Evolutionary conservation across 116 monocot genomes (phyloP).

Genomic region (Trichopus zeylanicus): DNA sequence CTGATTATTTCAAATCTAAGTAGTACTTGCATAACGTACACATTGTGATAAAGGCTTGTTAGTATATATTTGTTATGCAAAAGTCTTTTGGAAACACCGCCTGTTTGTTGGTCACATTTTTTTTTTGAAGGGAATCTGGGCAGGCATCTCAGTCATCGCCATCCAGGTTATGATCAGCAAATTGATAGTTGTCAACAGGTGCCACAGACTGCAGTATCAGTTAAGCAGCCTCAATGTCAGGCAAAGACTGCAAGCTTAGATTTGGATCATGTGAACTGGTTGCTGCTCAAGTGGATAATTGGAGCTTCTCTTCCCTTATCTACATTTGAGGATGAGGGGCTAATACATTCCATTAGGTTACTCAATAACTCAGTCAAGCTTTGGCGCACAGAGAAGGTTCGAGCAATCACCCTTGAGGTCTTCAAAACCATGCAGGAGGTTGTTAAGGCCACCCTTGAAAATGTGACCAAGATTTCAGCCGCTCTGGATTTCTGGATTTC

Average conservation of each 20-base stretch:
- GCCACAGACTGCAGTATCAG: constrained; percentile 5
- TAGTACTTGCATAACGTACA: too few relatives aligned
- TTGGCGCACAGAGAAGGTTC: constrained; percentile 62
- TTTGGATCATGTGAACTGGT: constrained; percentile 64
- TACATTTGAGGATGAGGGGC: constrained; percentile 29
- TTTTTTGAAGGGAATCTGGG: too few relatives aligned
- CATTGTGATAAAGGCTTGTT: too few relatives aligned
- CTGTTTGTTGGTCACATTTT: too few relatives aligned
- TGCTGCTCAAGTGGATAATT: constrained; percentile 63
- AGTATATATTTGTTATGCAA: too few relatives aligned
- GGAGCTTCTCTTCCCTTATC: constrained; percentile 42
- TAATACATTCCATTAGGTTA: constrained; percentile 47
- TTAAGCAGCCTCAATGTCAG: constrained; percentile 38
- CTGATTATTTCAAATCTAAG: too few relatives aligned
- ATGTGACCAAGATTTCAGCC: constrained; percentile 57
- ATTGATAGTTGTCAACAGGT: too few relatives aligned
- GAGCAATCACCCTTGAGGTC: constrained; percentile 35
- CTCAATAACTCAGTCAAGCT: constrained; percentile 49
- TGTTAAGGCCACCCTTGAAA: constrained; percentile 42
- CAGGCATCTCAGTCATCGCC: too few relatives aligned
- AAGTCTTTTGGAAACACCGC: too few relatives aligned
- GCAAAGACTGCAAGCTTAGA: constrained; percentile 28
- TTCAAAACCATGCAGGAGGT: constrained; percentile 70
- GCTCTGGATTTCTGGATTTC: constrained; percentile 86
- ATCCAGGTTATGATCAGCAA: too few relatives aligned